phyloP scores from a whole-genome alignment of 352 stramenopile species.

The Globisporangium barbulae region DNA sequence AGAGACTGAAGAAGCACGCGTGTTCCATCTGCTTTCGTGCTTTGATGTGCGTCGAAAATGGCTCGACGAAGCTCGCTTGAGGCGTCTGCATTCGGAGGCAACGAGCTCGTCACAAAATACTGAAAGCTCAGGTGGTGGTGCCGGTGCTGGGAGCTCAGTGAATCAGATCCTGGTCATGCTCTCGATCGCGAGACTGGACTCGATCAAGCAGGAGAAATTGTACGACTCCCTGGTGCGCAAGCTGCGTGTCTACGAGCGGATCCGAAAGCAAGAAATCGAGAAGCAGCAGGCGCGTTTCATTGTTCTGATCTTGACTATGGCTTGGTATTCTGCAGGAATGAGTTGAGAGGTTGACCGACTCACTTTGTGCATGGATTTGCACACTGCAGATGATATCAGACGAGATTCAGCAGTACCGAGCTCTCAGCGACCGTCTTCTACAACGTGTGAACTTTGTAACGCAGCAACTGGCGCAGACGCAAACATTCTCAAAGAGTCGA shows the following conservation, averaged over 20 bases:
- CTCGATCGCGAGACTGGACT: conserved; percentile 34
- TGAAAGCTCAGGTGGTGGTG: not conserved
- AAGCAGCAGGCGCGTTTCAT: conserved; percentile 21
- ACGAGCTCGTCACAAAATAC: not conserved
- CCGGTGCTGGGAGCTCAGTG: conserved; percentile 2
- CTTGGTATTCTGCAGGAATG: no score
- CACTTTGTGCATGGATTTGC: not conserved
- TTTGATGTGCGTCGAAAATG: conserved; percentile 27
- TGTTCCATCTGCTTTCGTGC: conserved; percentile 22
- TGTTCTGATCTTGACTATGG: not conserved
- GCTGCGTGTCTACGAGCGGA: conserved; percentile 25
- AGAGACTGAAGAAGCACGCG: conserved; percentile 21
- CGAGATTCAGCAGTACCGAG: not conserved
- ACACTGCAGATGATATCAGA: conserved; percentile 3
- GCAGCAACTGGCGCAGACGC: not conserved
- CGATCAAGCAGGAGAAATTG: conserved; percentile 38
- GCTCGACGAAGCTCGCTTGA: conserved; percentile 17
- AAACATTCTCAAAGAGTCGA: not conserved
- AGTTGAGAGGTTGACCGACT: no score
- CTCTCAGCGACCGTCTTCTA: not conserved
- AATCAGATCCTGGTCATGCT: conserved; percentile 33
- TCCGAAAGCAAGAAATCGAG: conserved; percentile 27
- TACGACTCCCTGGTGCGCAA: conserved; percentile 22
- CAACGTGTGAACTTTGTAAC: conserved; percentile 9
- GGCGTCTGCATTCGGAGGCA: not conserved